Base-by-base conservation (phyloP, 2,329 filamentous ascomycete species). In the Pestalotiopsis sp. region DNA sequence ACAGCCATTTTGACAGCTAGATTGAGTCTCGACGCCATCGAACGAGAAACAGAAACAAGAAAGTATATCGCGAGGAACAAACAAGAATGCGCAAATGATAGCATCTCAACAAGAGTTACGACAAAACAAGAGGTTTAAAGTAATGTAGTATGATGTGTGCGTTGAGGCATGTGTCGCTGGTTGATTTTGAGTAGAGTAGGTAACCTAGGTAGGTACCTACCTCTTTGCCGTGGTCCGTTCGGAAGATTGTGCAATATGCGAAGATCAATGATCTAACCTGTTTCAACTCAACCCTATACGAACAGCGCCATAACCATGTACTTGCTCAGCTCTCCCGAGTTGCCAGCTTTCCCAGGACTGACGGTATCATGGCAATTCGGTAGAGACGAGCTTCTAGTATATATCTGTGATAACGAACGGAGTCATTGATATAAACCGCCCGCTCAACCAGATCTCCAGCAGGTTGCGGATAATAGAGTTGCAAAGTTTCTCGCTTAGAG, bases 401-500 rank as follows among this genome's bases (percentile, higher is more conserved):
- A 36, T 36, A 36, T 7, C 6, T 36, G 6, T 36, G 31, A 36
- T 36, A 11, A 52, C n/a, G 23, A 23, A n/a, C 14, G 45, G 20
- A 59, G 14, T 17, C 17, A 13, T 27, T 40, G 31, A 36, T 27
- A 27, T 4, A 27, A 4, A 27, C 4, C 27, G 56, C 59, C 36
- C 31, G 59, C 14, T 41, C 20, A 36, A 36, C 31, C 31, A 62
- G 9, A 59, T 17, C 17, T 23, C n/a, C 45, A 52, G 59, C 59
- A 62, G 5, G 25, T 36, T 38, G 59, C 59, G 59, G 59, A 62
- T 62, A 62, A 64, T 64, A 64, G 61, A 64, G 61, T 64, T 64
- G 61, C 38, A 64, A 62, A 62, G 38, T 25, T 64, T 64, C 61
- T 64, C 61, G 61, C 61, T 64, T 25, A 64, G 27, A 64, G 27